Conservation (phyloP, 139 green algal genomes). For the Astrephomene gubernaculifera region DNA sequence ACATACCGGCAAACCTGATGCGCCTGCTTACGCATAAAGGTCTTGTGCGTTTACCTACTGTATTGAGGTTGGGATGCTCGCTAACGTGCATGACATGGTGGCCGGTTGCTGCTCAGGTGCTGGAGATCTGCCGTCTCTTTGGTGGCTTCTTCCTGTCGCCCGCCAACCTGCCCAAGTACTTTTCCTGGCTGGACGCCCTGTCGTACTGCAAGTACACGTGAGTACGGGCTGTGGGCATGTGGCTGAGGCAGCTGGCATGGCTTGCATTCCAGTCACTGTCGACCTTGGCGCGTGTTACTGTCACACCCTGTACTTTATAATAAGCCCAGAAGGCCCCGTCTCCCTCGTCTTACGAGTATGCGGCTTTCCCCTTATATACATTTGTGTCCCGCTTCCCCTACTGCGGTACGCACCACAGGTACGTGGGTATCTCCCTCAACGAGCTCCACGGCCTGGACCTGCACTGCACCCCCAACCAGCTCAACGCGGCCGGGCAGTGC, state of each 20-base stretch:
- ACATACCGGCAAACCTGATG: no score
- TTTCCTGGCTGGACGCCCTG: constrained; percentile 57
- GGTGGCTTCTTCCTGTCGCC: constrained; percentile 61
- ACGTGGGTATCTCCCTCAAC: constrained; percentile 62
- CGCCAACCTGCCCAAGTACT: constrained; percentile 59
- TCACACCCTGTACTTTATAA: no score
- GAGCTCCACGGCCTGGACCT: constrained; percentile 66
- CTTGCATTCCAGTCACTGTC: not conserved
- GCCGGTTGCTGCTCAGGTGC: not conserved
- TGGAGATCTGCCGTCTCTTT: constrained; percentile 48
- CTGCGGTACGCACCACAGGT: constrained; percentile 11
- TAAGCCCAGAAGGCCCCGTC: no score
- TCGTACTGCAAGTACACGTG: constrained; percentile 53
- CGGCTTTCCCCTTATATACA: no score
- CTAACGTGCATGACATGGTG: no score
- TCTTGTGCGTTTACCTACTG: no score
- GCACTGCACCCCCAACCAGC: constrained; percentile 49
- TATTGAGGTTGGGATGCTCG: no score
- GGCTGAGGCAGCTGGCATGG: not conserved
- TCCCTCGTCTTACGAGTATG: no score
- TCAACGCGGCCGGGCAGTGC: constrained; percentile 37
- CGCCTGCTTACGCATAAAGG: no score
- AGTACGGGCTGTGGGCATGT: not conserved
- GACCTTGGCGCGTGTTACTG: no score
- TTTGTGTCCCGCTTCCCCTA: not conserved